phyloP scores from a whole-genome alignment of 2,329 filamentous ascomycete genomes.

The Xylaria sp. region DNA sequence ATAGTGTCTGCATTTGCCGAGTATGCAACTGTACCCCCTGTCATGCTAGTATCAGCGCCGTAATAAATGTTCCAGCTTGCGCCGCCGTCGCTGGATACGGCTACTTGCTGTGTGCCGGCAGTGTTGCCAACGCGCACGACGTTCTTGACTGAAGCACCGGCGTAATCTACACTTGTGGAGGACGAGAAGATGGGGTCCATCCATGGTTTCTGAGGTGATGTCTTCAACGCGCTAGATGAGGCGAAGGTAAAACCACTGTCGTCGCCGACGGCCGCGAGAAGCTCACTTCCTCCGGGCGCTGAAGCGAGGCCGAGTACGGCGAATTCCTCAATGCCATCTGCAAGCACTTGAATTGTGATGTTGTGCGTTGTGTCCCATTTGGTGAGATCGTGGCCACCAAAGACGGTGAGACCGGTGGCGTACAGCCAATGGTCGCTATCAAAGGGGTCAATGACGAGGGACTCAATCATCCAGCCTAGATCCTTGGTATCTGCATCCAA shows the following conservation, averaged over 20 bases:
- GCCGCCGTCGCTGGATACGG: slow-evolving; percentile 62
- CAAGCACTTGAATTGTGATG: slow-evolving; percentile 61
- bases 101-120: slow-evolving; percentile 56
- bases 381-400: slow-evolving; percentile 64
- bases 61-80: slow-evolving; percentile 59
- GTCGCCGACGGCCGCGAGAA: slow-evolving; percentile 63
- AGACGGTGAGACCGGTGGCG: slow-evolving; percentile 66
- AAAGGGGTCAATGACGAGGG: slow-evolving; percentile 65
- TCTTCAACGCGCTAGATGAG: slow-evolving; percentile 52
- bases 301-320: slow-evolving; percentile 61
- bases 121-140: slow-evolving; percentile 63
- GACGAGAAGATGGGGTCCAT: slow-evolving; percentile 59
- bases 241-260: slow-evolving; percentile 63
- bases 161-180: slow-evolving; percentile 60
- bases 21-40: slow-evolving; percentile 59
- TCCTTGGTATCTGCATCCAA: slow-evolving; percentile 59
- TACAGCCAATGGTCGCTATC: slow-evolving; percentile 71
- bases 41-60: slow-evolving; percentile 57
- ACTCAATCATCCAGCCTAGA: slow-evolving; percentile 71
- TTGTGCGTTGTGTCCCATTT: slow-evolving; percentile 62
- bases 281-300: slow-evolving; percentile 60
- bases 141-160: slow-evolving; percentile 57
- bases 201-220: slow-evolving; percentile 57
- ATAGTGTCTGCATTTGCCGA: slow-evolving; percentile 62
- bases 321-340: slow-evolving; percentile 66